These are phyloP conservation scores for Royoungia palumana DNA, from an alignment of 768 basidiomycete species.

Conservation along the genomic window DNA sequence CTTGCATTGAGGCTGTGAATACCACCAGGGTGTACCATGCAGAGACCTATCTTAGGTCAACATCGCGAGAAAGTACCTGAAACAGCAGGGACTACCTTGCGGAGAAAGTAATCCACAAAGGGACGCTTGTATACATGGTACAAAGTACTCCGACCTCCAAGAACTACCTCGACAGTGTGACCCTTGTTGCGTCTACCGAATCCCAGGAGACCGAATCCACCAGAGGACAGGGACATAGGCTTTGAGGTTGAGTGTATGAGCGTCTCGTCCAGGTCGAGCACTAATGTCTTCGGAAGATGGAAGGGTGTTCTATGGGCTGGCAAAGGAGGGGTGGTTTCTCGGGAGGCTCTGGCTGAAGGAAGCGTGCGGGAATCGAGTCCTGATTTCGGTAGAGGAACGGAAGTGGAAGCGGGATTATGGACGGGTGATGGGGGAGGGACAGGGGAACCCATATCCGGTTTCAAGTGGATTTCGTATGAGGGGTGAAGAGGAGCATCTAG, in stretches of 20 bases:
- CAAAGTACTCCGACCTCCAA: slow-evolving; percentile 83
- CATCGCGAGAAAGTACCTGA: background rate
- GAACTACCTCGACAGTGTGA: slow-evolving; percentile 89
- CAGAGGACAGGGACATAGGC: slow-evolving; percentile 48
- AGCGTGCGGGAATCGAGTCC: slow-evolving; percentile 9
- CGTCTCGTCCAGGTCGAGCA: slow-evolving; percentile 97
- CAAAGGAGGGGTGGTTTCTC: slow-evolving; percentile 50
- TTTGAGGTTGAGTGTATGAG: slow-evolving; percentile 96
- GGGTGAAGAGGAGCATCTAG: slow-evolving; percentile 13
- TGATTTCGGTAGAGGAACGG: slow-evolving; percentile 10
- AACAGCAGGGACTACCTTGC: slow-evolving; percentile 57
- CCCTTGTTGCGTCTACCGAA: slow-evolving; percentile 59
- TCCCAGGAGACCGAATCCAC: slow-evolving; percentile 61
- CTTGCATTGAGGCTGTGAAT: slow-evolving; percentile 98
- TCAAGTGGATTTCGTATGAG: slow-evolving; percentile 7
- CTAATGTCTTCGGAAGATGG: slow-evolving; percentile 87
- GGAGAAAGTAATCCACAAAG: slow-evolving; percentile 91
- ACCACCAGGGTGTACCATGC: slow-evolving; percentile 98
- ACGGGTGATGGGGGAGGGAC: slow-evolving; percentile 25
- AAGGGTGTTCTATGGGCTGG: slow-evolving; percentile 61
- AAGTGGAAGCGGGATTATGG: slow-evolving; percentile 6
- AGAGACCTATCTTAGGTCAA: slow-evolving; percentile 66
- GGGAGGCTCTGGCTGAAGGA: slow-evolving; percentile 28
- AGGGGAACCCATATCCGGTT: slow-evolving; percentile 16
- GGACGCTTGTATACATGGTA: slow-evolving; percentile 99